These are phyloP conservation scores for Leptomonas pyrrhocoris DNA, from an alignment of 208 protist species.

Conservation along the genomic window DNA sequence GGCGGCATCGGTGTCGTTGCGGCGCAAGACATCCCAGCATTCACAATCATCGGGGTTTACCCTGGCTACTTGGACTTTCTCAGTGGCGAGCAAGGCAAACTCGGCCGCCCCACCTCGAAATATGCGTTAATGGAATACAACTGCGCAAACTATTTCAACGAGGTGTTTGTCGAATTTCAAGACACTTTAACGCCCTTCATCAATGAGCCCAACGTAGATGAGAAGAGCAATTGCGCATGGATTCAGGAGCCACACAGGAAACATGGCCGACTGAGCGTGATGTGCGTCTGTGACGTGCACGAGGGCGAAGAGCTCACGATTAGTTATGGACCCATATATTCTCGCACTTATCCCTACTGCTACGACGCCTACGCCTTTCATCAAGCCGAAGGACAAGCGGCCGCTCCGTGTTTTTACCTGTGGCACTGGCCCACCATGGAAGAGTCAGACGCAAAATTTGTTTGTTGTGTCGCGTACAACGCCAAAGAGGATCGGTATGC, in stretches of 20 bases:
- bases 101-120: slow-evolving; percentile 60
- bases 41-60: slow-evolving; percentile 79
- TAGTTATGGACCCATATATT: slow-evolving; percentile 85
- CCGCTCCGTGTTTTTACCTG: slow-evolving; percentile 57
- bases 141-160: slow-evolving; percentile 85
- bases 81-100: slow-evolving; percentile 79
- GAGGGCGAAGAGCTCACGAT: slow-evolving; percentile 85
- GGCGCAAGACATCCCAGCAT: slow-evolving; percentile 61
- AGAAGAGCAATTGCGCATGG: slow-evolving; percentile 88
- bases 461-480: slow-evolving; percentile 68
- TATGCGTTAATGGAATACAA: slow-evolving; percentile 88
- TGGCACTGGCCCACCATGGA: slow-evolving; percentile 75
- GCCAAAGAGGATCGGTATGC: slow-evolving; percentile 40
- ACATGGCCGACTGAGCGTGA: slow-evolving; percentile 78
- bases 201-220: slow-evolving; percentile 77
- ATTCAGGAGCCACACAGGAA: slow-evolving; percentile 74
- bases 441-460: slow-evolving; percentile 55
- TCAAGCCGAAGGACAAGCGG: slow-evolving; percentile 39
- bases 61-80: slow-evolving; percentile 77
- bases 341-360: slow-evolving; percentile 67
- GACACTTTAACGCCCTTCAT: slow-evolving; percentile 85
- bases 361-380: slow-evolving; percentile 88
- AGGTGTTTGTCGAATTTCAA: slow-evolving; percentile 82
- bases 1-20: slow-evolving; percentile 74
- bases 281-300: slow-evolving; percentile 66